These are phyloP conservation scores for Calonectria pseudoturangicola DNA, from an alignment of 2,329 filamentous ascomycete species.

Conservation along the genomic window DNA sequence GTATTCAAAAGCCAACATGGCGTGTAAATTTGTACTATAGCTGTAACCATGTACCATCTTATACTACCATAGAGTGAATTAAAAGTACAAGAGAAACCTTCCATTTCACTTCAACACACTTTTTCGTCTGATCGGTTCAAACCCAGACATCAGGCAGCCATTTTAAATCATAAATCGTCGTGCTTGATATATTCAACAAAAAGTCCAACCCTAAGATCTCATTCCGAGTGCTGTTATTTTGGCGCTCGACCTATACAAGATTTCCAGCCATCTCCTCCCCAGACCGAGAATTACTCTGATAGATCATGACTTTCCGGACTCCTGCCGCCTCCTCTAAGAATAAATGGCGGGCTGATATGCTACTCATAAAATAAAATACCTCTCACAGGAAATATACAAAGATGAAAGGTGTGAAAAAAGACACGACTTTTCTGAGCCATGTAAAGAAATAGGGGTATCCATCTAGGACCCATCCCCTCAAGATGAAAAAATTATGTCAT, in stretches of 20 bases:
- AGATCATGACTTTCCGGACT: slow-evolving; percentile 34
- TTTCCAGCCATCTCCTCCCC: slow-evolving; percentile 19
- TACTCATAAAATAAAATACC: slow-evolving; percentile 28
- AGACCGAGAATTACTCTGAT: slow-evolving; percentile 26
- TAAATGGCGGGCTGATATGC: slow-evolving; percentile 36
- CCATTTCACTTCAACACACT: slow-evolving; percentile 2
- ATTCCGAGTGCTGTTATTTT: slow-evolving; percentile 26
- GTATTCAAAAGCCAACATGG: neutral
- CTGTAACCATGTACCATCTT: slow-evolving; percentile 25
- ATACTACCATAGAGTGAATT: slow-evolving; percentile 1
- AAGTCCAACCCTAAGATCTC: slow-evolving; percentile 38
- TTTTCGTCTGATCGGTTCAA: neutral
- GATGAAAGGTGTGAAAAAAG: slow-evolving; percentile 17
- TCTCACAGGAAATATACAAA: slow-evolving; percentile 28
- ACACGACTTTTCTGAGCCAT: slow-evolving; percentile 32
- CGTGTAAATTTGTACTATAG: slow-evolving; percentile 26
- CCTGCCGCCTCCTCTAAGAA: slow-evolving; percentile 37
- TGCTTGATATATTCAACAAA: slow-evolving; percentile 46
- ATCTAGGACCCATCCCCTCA: slow-evolving; percentile 29
- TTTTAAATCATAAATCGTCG: slow-evolving; percentile 45
- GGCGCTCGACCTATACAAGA: slow-evolving; percentile 39
- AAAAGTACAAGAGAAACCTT: slow-evolving; percentile 1
- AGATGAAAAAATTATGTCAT: slow-evolving; percentile 31
- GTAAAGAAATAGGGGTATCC: slow-evolving; percentile 15
- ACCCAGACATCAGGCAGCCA: neutral